Evolutionary conservation across 1,139 yeast genomes (phyloP).

Genomic region (Pichia inconspicua): DNA sequence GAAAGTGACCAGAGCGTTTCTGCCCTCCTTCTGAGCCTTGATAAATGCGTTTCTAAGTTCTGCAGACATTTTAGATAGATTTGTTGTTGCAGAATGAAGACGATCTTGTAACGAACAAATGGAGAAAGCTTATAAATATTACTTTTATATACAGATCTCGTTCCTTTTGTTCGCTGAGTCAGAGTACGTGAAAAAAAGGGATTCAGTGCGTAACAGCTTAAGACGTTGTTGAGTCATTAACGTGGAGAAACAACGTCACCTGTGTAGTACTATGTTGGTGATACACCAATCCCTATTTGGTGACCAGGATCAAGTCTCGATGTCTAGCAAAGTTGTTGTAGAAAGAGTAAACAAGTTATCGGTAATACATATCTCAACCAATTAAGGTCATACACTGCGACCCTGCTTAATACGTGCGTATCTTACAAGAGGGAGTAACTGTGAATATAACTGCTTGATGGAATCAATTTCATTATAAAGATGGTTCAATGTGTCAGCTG

Average conservation of each 20-base stretch:
- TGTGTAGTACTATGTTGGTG: too few species aligned
- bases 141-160: too few species aligned
- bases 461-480: background rate
- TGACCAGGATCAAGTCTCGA: too few species aligned
- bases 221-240: too few species aligned
- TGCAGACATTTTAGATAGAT: slow-evolving; percentile 40
- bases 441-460: background rate
- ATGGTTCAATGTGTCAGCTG: slow-evolving; percentile 20
- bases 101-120: too few species aligned
- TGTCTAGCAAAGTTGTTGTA: background rate
- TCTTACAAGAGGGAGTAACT: background rate
- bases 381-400: background rate
- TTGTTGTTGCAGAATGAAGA: background rate
- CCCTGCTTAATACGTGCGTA: background rate
- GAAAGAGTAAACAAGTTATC: too few species aligned
- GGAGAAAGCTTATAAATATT: too few species aligned
- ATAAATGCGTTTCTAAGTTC: slow-evolving; percentile 64
- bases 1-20: slow-evolving; percentile 86
- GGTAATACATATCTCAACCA: background rate
- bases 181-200: too few species aligned
- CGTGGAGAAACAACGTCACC: too few species aligned
- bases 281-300: too few species aligned
- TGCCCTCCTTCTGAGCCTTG: slow-evolving; percentile 62
- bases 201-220: too few species aligned
- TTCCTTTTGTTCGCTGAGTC: too few species aligned